Conservation (phyloP, 2,329 filamentous ascomycete genomes). For the Colletotrichum gigasporum region DNA sequence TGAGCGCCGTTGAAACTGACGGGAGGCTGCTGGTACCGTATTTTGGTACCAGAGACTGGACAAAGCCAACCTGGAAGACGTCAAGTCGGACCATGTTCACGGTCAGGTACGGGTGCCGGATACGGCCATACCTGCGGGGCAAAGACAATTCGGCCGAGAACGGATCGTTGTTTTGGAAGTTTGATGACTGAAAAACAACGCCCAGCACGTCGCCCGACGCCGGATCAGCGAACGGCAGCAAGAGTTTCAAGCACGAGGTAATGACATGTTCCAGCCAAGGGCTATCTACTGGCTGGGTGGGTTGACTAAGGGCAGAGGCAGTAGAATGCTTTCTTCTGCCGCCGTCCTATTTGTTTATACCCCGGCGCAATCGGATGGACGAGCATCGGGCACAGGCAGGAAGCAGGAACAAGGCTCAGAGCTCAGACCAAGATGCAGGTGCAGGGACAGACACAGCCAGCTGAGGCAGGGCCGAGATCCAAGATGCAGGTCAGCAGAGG, state of each 20-base stretch:
- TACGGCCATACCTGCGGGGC: not conserved
- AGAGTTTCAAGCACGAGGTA: not conserved
- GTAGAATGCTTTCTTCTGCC: not conserved
- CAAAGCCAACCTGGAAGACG: not conserved
- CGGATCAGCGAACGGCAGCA: not conserved
- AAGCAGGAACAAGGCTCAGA: not conserved
- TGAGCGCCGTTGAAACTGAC: not conserved
- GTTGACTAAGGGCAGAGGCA: not conserved
- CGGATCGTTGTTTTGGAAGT: not conserved
- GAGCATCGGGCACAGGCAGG: not conserved
- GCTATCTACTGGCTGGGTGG: not conserved
- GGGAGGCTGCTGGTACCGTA: not conserved
- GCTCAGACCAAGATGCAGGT: not conserved
- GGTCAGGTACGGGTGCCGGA: not conserved
- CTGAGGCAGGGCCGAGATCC: not conserved
- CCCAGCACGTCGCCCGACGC: not conserved
- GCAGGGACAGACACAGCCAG: not conserved
- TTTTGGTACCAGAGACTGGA: not conserved
- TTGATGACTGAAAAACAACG: not conserved
- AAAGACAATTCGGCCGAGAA: not conserved
- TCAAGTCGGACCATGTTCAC: not conserved
- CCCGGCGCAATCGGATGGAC: not conserved
- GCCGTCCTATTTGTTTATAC: not conserved
- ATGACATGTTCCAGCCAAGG: not conserved
- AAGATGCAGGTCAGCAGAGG: conserved; percentile 11